These are phyloP conservation scores for Phyllosticta citribraziliensis DNA, from an alignment of 2,329 filamentous ascomycete genomes.

Conservation along the genomic window DNA sequence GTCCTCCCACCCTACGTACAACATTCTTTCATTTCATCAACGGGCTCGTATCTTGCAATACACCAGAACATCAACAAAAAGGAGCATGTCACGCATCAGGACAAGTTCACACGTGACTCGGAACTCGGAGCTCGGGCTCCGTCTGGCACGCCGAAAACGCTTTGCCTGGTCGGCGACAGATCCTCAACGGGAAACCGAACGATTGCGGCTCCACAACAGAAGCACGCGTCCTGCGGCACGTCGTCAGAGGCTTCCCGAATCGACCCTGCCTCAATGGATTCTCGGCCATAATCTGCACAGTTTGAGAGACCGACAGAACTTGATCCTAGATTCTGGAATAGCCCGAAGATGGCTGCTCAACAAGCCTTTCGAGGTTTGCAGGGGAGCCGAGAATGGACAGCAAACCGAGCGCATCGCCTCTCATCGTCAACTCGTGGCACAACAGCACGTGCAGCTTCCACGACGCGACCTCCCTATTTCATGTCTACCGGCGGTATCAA, in stretches of 20 bases:
- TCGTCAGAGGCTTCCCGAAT: neutral
- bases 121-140: neutral
- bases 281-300: neutral
- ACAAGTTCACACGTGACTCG: neutral
- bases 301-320: neutral
- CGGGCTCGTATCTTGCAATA: neutral
- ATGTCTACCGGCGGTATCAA: neutral
- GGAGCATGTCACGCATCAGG: neutral
- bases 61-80: neutral
- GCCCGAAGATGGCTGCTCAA: neutral
- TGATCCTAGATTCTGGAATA: neutral
- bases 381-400: neutral
- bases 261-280: neutral
- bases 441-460: neutral
- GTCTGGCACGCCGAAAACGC: neutral
- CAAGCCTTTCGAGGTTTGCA: neutral
- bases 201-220: neutral
- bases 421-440: neutral
- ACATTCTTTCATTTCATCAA: neutral
- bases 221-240: neutral
- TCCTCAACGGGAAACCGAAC: neutral
- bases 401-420: neutral
- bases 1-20: neutral
- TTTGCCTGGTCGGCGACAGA: neutral
- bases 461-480: neutral